Evolutionary conservation across 495 filamentous ascomycete genomes (phyloP), one percentile per base, ranked within the genome.

Genomic region (Amniculicola lignicola): DNA sequence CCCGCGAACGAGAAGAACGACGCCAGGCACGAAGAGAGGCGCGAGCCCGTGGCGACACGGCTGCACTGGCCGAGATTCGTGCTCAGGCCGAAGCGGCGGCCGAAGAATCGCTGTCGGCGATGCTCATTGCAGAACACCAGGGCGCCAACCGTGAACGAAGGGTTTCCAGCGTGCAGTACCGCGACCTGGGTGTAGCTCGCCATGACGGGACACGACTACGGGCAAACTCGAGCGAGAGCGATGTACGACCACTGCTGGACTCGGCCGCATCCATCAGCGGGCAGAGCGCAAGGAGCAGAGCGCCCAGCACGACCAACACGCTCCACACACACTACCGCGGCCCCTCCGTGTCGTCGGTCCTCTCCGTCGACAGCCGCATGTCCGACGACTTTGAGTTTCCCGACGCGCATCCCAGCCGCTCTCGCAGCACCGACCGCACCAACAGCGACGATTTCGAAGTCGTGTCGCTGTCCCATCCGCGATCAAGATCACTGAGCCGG

Each of bases 191-290:
- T 25, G 80, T 94, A 42, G 90, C 88, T 7, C 77, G 90, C 40
- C 90, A 91, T 57, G 93, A 97, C 65, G 93, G 93, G 16, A 88
- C 88, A 0, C 80, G 93, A 12, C 70, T 98, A 48, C 83, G 93
- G 35, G 88, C 88, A 15, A 85, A 84, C 60, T 92, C 88, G 41
- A 76, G 76, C 19, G 89, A 92, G 55, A 88, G 85, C 31, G 88
- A 95, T 25, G 41, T 81, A 12, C 72, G 82, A 12, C 89, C 89
- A 2, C 76, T 95, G 2, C 75, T 95, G 3, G 82, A 81, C 18
- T 82, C 87, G 54, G 82, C 86, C 7, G 83, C 83, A 2, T 79
- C 77, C 55, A 84, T 88, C 58, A 75, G 63, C 22, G 52, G 55
- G 18, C 54, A 56, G 22, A 63, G 67, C 15, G 25, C 18, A 12